Percentiles rank a stretch among this genome's conserved stretches.
phyloP scores from a whole-genome alignment of 2,329 filamentous ascomycete species.

The Stagonosporopsis vannaccii region DNA sequence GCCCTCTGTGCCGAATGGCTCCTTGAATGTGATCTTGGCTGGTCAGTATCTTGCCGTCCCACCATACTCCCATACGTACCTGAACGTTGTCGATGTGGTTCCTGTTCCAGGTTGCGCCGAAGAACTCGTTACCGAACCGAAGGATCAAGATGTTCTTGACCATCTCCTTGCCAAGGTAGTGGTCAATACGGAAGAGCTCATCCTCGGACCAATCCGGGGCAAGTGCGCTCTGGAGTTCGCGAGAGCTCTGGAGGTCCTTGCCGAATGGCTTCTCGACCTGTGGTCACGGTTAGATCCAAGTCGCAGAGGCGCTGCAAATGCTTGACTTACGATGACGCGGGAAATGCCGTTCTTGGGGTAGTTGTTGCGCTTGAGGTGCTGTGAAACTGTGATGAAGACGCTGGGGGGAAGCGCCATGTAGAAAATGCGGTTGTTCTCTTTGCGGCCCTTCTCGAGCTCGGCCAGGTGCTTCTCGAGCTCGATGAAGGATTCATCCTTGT shows the following conservation, averaged over 20 bases:
- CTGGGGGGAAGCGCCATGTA: slow-evolving; percentile 99
- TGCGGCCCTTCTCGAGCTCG: slow-evolving; percentile 80
- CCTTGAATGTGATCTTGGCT: slow-evolving; percentile 91
- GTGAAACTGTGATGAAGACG: slow-evolving; percentile 96
- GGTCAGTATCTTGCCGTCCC: slow-evolving; percentile 18
- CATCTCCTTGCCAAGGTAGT: slow-evolving; percentile 99
- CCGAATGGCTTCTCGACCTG: slow-evolving; percentile 99
- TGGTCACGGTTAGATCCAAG: slow-evolving; percentile 25
- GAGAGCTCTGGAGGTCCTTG: slow-evolving; percentile 92
- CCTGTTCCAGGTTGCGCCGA: slow-evolving; percentile 97
- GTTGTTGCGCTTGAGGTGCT: slow-evolving; percentile 96
- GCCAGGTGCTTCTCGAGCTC: slow-evolving; percentile 84
- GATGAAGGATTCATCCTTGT: slow-evolving; percentile 93
- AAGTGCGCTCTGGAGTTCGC: slow-evolving; percentile 91
- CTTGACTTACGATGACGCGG: slow-evolving; percentile 80
- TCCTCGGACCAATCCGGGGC: slow-evolving; percentile 99
- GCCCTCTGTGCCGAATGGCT: slow-evolving; percentile 97
- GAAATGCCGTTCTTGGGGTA: slow-evolving; percentile 91
- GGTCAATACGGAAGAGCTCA: slow-evolving; percentile 98
- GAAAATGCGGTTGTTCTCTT: slow-evolving; percentile 91
- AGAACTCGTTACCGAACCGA: slow-evolving; percentile 98
- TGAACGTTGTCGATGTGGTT: slow-evolving; percentile 99
- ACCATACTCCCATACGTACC: slow-evolving; percentile 46
- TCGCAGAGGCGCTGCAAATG: slow-evolving; percentile 8
- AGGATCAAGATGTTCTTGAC: slow-evolving; percentile 99